phyloP scores from a whole-genome alignment of 2,329 filamentous ascomycete species.

The Pyrenochaeta sp. region DNA sequence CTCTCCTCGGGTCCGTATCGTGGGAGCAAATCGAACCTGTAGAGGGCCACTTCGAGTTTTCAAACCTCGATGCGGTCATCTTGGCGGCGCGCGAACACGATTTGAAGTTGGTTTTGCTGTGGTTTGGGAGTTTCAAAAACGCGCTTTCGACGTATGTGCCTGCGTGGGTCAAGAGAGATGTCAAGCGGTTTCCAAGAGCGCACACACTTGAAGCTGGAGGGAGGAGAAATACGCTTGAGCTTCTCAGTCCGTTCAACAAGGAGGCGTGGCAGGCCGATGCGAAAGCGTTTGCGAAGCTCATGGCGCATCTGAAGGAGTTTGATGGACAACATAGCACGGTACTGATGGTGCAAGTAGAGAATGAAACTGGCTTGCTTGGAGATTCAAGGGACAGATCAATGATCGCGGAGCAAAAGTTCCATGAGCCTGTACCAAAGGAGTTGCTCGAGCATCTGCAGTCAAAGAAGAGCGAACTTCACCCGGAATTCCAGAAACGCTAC shows the following conservation, averaged over 20 bases:
- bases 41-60: constrained; percentile 56
- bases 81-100: constrained; percentile 48
- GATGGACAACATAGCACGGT: constrained; percentile 60
- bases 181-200: constrained; percentile 44
- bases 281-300: constrained; percentile 51
- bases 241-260: constrained; percentile 44
- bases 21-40: constrained; percentile 59
- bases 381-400: constrained; percentile 60
- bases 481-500: constrained; percentile 41
- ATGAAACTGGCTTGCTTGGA: constrained; percentile 62
- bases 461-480: constrained; percentile 22
- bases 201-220: constrained; percentile 31
- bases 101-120: constrained; percentile 54
- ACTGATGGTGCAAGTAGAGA: constrained; percentile 67
- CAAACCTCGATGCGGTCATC: constrained; percentile 53
- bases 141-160: constrained; percentile 43
- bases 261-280: constrained; percentile 49
- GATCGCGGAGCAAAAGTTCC: constrained; percentile 55
- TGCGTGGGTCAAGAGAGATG: constrained; percentile 41
- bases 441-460: constrained; percentile 43
- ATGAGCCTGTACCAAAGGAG: constrained; percentile 47
- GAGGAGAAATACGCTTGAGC: constrained; percentile 28
- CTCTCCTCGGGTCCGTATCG: constrained; percentile 55
- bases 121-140: constrained; percentile 61
- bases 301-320: constrained; percentile 54